Evolutionary conservation across 2,329 filamentous ascomycete species (phyloP).

Genomic region (Phoma sp.): DNA sequence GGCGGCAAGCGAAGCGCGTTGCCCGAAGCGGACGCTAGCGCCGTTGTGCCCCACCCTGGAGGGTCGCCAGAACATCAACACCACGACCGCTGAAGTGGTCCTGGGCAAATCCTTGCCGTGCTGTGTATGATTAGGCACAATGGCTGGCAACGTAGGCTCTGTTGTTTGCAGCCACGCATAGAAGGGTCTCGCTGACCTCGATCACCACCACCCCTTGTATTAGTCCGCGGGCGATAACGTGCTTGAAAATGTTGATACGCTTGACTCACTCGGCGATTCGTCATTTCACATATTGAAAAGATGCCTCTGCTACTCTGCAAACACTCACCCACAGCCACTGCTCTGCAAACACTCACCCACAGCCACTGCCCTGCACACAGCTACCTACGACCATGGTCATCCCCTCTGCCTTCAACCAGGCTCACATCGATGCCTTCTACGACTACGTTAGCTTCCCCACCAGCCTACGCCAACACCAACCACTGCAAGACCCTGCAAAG

Average conservation of each 20-base stretch:
- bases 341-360: not conserved
- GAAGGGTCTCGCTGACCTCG: too few species aligned
- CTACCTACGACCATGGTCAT: constrained; percentile 2
- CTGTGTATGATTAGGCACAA: too few species aligned
- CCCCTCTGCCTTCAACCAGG: constrained; percentile 30
- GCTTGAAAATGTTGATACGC: constrained; percentile 14
- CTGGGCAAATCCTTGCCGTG: too few species aligned
- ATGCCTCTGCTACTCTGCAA: not conserved
- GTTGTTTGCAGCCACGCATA: too few species aligned
- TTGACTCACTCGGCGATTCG: constrained; percentile 18
- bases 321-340: not conserved
- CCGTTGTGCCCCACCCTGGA: not conserved
- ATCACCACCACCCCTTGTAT: not conserved
- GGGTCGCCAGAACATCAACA: constrained; percentile 15
- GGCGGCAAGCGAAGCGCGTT: constrained; percentile 16
- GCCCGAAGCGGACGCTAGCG: constrained; percentile 4
- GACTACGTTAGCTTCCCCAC: constrained; percentile 40
- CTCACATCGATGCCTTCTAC: constrained; percentile 45
- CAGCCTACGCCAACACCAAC: constrained; percentile 15
- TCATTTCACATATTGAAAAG: not conserved
- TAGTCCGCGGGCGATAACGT: constrained; percentile 11
- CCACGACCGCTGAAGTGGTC: not conserved
- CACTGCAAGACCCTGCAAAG: constrained; percentile 10
- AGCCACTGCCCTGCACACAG: not conserved
- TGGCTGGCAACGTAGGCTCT: too few species aligned